Conservation (phyloP, 2,329 filamentous ascomycete genomes). For the Ramichloridium luteum region DNA sequence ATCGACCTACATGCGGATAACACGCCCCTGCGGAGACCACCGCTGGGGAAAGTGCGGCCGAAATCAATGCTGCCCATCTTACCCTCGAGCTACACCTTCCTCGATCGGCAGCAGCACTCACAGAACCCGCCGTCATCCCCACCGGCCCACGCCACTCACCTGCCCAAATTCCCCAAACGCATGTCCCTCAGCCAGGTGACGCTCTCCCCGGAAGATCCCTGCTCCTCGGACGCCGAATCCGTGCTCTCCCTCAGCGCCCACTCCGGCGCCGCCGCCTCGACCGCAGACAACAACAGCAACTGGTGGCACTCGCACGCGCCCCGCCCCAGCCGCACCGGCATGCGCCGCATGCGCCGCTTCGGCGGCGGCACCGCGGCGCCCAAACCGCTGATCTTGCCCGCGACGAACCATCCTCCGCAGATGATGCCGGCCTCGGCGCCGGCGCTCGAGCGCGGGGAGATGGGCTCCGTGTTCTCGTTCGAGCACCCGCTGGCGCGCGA, state of each 20-base stretch:
- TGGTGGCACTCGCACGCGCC: background rate
- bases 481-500: background rate
- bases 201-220: constrained; percentile 11
- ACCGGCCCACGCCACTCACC: background rate
- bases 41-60: constrained; percentile 18
- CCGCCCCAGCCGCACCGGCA: constrained; percentile 6
- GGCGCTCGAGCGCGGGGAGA: constrained; percentile 13
- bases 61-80: constrained; percentile 21
- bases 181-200: constrained; percentile 2
- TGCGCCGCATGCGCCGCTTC: constrained; percentile 25
- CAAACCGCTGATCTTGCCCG: constrained; percentile 25
- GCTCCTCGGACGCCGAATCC: constrained; percentile 10
- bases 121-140: constrained; percentile 8
- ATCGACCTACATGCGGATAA: constrained; percentile 22
- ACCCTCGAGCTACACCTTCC: constrained; percentile 19
- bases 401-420: constrained; percentile 19
- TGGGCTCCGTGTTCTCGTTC: constrained; percentile 7
- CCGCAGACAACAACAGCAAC: no score
- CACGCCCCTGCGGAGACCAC: constrained; percentile 16
- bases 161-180: background rate
- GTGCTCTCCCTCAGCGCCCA: constrained; percentile 4
- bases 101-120: constrained; percentile 12
- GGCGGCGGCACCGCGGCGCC: constrained; percentile 23
- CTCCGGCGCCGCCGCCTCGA: background rate
- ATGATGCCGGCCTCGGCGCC: constrained; percentile 18